Evolutionary conservation across 371 early-diverging fungal species (phyloP), one percentile per base, ranked within the genome.

Genomic region (Mucor lusitanicus): DNA sequence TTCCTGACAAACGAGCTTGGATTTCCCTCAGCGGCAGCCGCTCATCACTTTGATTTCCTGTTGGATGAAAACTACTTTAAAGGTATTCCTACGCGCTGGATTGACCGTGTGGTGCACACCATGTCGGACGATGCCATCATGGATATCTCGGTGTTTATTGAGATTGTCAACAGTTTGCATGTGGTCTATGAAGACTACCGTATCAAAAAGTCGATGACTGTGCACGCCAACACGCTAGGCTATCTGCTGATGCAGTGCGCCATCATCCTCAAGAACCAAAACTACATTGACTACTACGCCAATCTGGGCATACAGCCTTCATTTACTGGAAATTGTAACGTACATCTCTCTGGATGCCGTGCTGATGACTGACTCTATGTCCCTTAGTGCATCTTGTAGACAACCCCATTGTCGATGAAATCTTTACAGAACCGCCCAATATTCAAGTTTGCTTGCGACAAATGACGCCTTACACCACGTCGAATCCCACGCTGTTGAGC

Each of bases 121-220:
- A 53, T 23, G 3, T 11, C 55, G 28, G 54, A 53, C 2, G 40
- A 54, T 25, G 23, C 11, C 50, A 19, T 46, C 28, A 21, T 66
- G 27, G 62, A 61, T 48, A 8, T 53, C 0, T 19, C 42, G 6
- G 59, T 48, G 4, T 48, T 70, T 53, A 17, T 25, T 0, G 59
- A 64, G 2, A 79, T 81, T 32, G 64, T 89, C 21, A 72, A 75
- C 7, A 77, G 79, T 21, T 62, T 92, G 2, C 92, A 92, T 70
- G 70, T 91, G 0, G 74, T 89, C 9, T 87, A 85, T 63, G 89
- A 91, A 64, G 89, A 92, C 53, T 75, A 88, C 28, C 85, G 84
- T 13, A 65, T 90, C 30, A 76, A 84, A 33, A 68, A 77, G 19
- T 61, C 79, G 5, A 78, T 73, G 21, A 59, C 61, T 6, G 50